Conservation (phyloP, 1,139 yeast species). For the Yamadazyma spencermartinsiae region DNA sequence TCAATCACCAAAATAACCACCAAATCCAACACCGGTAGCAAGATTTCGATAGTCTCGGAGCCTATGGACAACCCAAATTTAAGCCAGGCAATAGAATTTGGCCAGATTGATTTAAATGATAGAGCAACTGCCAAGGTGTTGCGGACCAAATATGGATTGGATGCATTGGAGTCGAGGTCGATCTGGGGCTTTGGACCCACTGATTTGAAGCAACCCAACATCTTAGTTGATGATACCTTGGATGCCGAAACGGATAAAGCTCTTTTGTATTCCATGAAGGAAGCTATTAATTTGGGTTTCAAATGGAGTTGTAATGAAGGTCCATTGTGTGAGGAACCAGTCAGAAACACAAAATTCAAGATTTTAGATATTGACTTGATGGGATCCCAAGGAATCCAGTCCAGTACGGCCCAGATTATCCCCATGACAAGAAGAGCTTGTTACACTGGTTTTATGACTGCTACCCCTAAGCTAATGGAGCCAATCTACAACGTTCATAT, state of each 20-base stretch:
- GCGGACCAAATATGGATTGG: slow-evolving; percentile 70
- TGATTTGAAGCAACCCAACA: slow-evolving; percentile 52
- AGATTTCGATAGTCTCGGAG: slow-evolving; percentile 74
- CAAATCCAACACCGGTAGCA: slow-evolving; percentile 55
- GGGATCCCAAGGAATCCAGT: slow-evolving; percentile 39
- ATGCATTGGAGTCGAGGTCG: slow-evolving; percentile 77
- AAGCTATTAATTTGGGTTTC: slow-evolving; percentile 71
- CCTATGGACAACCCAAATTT: slow-evolving; percentile 59
- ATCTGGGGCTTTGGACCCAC: slow-evolving; percentile 80
- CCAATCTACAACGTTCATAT: slow-evolving; percentile 72
- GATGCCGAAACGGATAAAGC: slow-evolving; percentile 64
- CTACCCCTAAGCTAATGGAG: slow-evolving; percentile 78
- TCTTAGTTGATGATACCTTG: slow-evolving; percentile 75
- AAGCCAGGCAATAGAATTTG: slow-evolving; percentile 56
- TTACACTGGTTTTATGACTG: slow-evolving; percentile 75
- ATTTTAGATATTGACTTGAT: slow-evolving; percentile 63
- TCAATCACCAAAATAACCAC: slow-evolving; percentile 67
- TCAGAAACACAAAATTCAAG: slow-evolving; percentile 70
- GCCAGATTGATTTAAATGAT: slow-evolving; percentile 40
- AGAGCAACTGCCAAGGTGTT: slow-evolving; percentile 54
- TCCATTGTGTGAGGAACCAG: slow-evolving; percentile 84
- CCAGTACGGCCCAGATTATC: slow-evolving; percentile 73
- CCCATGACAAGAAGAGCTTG: slow-evolving; percentile 87
- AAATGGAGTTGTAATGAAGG: slow-evolving; percentile 85
- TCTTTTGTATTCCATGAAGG: slow-evolving; percentile 47